A percentile compares a stretch with the other conserved stretches of the same genome.
phyloP scores from a whole-genome alignment of 768 basidiomycete genomes.

The Calocybe indica region DNA sequence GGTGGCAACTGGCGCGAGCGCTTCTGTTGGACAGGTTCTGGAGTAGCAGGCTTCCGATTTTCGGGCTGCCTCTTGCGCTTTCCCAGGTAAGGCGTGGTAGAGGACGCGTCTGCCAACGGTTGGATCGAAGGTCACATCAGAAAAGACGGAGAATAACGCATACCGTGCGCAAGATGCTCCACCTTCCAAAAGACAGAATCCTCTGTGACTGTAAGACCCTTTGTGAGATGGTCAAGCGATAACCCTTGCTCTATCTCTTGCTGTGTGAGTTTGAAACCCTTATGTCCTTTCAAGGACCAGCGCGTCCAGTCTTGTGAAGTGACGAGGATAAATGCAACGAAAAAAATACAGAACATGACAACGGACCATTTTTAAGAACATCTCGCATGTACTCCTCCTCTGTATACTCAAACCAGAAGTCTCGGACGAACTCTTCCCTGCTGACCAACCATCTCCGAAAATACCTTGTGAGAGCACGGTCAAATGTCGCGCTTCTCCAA shows the following conservation, averaged over 20 bases:
- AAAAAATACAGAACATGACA: not conserved
- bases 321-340: not conserved
- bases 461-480: constrained; percentile 36
- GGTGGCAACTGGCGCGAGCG: too few relatives aligned
- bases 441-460: constrained; percentile 37
- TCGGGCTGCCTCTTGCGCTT: too few relatives aligned
- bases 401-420: constrained; percentile 34
- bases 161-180: not conserved
- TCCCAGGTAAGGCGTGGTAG: too few relatives aligned
- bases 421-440: constrained; percentile 28
- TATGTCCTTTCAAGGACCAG: constrained; percentile 33
- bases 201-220: constrained; percentile 15
- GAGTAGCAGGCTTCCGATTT: too few relatives aligned
- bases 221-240: constrained; percentile 21
- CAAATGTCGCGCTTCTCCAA: constrained; percentile 36
- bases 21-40: too few relatives aligned
- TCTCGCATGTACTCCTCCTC: constrained; percentile 35
- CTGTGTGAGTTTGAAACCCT: constrained; percentile 33
- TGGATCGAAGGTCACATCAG: too few relatives aligned
- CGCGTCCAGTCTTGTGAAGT: constrained; percentile 24
- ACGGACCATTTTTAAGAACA: constrained; percentile 31
- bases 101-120: too few relatives aligned
- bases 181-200: constrained; percentile 1
- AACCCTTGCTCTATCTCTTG: constrained; percentile 28
- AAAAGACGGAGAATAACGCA: not conserved